phyloP scores from a whole-genome alignment of 2,329 filamentous ascomycete species.

The Helicocarpus griseus region DNA sequence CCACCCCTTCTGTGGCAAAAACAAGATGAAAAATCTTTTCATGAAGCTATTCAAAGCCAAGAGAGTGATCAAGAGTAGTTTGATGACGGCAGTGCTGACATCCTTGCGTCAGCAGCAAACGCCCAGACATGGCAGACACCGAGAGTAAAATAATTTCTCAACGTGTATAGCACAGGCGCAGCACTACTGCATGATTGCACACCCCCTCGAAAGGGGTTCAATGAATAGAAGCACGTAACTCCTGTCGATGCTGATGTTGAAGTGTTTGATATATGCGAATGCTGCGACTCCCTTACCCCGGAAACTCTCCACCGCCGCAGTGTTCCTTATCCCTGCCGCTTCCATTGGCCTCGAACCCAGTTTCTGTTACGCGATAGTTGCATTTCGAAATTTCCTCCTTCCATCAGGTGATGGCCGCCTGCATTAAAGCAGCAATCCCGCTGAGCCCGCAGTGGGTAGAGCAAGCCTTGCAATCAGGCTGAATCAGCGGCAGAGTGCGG shows the following conservation, averaged over 20 bases:
- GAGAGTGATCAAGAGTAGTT: neutral
- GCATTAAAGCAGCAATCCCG: neutral
- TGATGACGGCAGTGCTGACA: neutral
- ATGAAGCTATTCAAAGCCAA: neutral
- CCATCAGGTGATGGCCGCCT: neutral
- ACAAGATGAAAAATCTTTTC: neutral
- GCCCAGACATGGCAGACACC: no score
- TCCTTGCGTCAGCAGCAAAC: neutral
- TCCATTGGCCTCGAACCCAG: slow-evolving; percentile 20
- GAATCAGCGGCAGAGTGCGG: no score
- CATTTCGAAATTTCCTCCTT: neutral
- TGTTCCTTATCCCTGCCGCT: neutral
- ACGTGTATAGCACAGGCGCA: no score
- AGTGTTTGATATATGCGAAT: no score
- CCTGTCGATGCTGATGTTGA: neutral
- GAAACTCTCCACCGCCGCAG: neutral
- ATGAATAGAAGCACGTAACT: neutral
- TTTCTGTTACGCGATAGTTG: slow-evolving; percentile 29
- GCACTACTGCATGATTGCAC: neutral
- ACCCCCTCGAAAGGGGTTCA: neutral
- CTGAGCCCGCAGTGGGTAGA: neutral
- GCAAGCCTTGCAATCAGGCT: neutral
- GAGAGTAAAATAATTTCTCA: no score
- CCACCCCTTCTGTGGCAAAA: neutral
- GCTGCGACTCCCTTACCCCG: neutral